These are phyloP conservation scores for Chytriomyces hyalinus DNA, from an alignment of 192 early-diverging fungal genomes.

Conservation along the genomic window DNA sequence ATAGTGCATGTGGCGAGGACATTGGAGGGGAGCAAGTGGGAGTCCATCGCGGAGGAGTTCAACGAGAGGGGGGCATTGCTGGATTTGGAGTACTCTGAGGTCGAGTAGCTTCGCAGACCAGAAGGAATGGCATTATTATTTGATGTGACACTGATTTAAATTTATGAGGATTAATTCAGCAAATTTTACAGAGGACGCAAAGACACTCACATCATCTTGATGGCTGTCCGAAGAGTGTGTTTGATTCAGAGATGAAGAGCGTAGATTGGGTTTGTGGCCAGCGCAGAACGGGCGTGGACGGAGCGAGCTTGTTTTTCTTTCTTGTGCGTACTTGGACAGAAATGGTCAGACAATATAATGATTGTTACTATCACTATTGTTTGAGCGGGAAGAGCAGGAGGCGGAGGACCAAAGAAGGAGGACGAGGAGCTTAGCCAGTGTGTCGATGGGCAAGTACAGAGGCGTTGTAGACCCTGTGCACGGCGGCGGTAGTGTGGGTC, in stretches of 20 bases:
- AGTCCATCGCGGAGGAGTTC: background rate
- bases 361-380: slow-evolving; percentile 22
- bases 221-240: background rate
- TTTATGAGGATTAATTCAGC: background rate
- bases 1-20: slow-evolving; percentile 37
- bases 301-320: background rate
- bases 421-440: slow-evolving; percentile 43
- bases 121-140: slow-evolving; percentile 24
- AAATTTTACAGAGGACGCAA: background rate
- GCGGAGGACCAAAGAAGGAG: slow-evolving; percentile 46
- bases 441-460: slow-evolving; percentile 16
- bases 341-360: slow-evolving; percentile 14
- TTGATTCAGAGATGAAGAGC: background rate
- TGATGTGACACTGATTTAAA: slow-evolving; percentile 31
- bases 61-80: background rate
- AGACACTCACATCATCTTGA: slow-evolving; percentile 39
- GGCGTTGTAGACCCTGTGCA: slow-evolving; percentile 12
- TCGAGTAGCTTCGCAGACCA: background rate
- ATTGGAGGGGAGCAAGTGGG: background rate
- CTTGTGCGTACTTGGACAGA: background rate
- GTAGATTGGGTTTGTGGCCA: background rate
- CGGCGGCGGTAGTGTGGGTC: background rate
- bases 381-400: slow-evolving; percentile 40
- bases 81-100: background rate
- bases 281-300: background rate